phyloP scores from a whole-genome alignment of 2,329 filamentous ascomycete genomes.

The Raffaelea ambrosiae region DNA sequence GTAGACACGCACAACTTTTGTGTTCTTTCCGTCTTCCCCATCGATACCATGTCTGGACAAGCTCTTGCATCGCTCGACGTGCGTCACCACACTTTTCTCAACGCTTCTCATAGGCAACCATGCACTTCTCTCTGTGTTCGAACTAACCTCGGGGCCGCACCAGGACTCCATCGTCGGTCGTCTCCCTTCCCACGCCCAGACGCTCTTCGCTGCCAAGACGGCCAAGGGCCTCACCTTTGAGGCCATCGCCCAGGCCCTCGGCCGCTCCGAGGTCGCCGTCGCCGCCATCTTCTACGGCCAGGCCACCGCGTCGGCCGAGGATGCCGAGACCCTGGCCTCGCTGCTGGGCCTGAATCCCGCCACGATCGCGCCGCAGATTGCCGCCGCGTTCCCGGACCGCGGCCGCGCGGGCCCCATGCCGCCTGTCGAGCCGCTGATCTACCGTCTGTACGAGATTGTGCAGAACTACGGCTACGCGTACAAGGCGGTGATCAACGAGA shows the following conservation, averaged over 20 bases:
- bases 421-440: conserved; percentile 77
- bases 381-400: conserved; percentile 65
- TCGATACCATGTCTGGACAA: conserved; percentile 14
- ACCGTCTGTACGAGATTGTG: conserved; percentile 85
- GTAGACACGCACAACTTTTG: too few species aligned
- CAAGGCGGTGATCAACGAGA: conserved; percentile 92
- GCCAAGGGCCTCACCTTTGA: conserved; percentile 69
- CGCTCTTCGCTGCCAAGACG: conserved; percentile 77
- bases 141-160: too few species aligned
- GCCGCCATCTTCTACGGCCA: conserved; percentile 86
- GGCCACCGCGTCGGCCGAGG: conserved; percentile 40
- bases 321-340: conserved; percentile 51
- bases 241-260: conserved; percentile 62
- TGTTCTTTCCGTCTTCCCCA: too few species aligned
- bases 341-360: conserved; percentile 42
- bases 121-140: too few species aligned
- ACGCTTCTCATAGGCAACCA: too few species aligned
- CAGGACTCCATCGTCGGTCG: conserved; percentile 58
- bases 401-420: conserved; percentile 76
- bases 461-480: conserved; percentile 97
- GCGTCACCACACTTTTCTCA: too few species aligned
- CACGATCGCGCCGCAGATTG: conserved; percentile 45
- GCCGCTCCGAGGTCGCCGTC: conserved; percentile 73
- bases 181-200: conserved; percentile 61
- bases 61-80: conserved; percentile 29